A percentile compares a stretch with the other conserved stretches of the same genome.
Evolutionary conservation across 352 stramenopile genomes (phyloP).

Genomic region (Globisporangium yorkense): DNA sequence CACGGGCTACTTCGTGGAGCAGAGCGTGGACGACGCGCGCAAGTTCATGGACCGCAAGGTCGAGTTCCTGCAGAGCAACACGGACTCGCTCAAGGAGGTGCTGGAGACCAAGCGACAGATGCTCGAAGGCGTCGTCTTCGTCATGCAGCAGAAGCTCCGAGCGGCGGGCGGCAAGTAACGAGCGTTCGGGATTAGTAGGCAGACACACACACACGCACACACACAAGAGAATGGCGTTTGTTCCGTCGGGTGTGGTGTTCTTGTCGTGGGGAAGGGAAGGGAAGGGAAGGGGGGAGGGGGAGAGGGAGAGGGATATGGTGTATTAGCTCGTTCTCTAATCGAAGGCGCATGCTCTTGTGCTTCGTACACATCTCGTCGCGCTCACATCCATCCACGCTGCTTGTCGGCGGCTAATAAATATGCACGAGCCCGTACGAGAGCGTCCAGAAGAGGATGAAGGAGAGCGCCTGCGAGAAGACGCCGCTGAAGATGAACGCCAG

Average conservation of each 20-base stretch:
- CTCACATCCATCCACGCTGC: background rate
- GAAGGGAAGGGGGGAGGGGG: too few species aligned
- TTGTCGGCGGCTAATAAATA: slow-evolving; percentile 74
- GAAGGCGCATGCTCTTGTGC: background rate
- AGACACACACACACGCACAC: too few species aligned
- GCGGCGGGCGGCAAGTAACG: background rate
- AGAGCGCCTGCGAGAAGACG: slow-evolving; percentile 70
- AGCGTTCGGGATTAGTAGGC: too few species aligned
- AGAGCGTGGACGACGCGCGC: slow-evolving; percentile 83
- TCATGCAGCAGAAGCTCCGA: slow-evolving; percentile 86
- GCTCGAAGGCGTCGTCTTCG: slow-evolving; percentile 71
- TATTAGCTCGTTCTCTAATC: too few species aligned
- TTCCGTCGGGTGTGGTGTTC: too few species aligned
- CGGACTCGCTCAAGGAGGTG: slow-evolving; percentile 89
- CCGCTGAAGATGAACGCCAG: slow-evolving; percentile 65
- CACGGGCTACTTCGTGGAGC: slow-evolving; percentile 94
- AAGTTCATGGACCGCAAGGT: slow-evolving; percentile 91
- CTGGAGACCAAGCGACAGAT: slow-evolving; percentile 78
- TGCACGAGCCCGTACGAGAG: slow-evolving; percentile 84
- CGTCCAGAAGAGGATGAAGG: slow-evolving; percentile 89
- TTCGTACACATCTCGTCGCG: background rate
- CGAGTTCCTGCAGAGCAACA: slow-evolving; percentile 91
- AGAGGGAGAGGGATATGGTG: too few species aligned
- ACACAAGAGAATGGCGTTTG: too few species aligned
- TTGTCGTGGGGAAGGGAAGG: too few species aligned